Percentiles rank a stretch among this genome's conserved stretches.
Conservation (phyloP, 2,329 filamentous ascomycete species). For the Sclerotinia trifoliorum region DNA sequence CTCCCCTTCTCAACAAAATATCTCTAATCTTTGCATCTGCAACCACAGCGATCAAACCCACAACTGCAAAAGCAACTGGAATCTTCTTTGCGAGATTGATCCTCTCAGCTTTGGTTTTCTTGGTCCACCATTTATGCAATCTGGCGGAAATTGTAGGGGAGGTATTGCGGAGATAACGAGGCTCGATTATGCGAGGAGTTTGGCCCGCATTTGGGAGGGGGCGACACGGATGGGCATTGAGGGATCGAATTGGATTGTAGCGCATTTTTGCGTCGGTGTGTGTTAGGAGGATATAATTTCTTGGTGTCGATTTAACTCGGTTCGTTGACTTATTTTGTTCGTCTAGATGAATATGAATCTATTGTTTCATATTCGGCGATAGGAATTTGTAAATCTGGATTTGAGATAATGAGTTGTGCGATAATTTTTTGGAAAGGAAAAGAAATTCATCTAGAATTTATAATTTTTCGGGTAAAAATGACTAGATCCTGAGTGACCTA, state of each 20-base stretch:
- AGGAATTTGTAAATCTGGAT: background rate
- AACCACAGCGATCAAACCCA: slow-evolving; percentile 66
- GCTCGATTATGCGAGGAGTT: slow-evolving; percentile 1
- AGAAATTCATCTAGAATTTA: too few species aligned
- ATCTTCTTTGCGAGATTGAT: slow-evolving; percentile 79
- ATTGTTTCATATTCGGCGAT: background rate
- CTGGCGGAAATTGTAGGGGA: background rate
- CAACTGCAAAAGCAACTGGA: slow-evolving; percentile 89
- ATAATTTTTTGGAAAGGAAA: background rate
- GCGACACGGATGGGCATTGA: background rate
- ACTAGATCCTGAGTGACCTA: background rate
- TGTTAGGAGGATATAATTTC: background rate
- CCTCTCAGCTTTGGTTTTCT: background rate
- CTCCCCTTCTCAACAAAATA: background rate
- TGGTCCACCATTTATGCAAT: background rate
- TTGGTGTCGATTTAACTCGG: too few species aligned
- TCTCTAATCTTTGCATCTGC: slow-evolving; percentile 45
- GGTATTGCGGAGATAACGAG: background rate
- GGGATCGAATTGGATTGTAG: background rate
- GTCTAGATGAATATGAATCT: background rate
- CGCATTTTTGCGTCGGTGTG: background rate
- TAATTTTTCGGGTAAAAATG: background rate
- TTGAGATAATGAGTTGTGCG: background rate
- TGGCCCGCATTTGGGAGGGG: background rate
- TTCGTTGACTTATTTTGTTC: background rate